Evolutionary conservation across 1,284 basidiomycete species (phyloP).

Genomic region (Phylloporus gajari): DNA sequence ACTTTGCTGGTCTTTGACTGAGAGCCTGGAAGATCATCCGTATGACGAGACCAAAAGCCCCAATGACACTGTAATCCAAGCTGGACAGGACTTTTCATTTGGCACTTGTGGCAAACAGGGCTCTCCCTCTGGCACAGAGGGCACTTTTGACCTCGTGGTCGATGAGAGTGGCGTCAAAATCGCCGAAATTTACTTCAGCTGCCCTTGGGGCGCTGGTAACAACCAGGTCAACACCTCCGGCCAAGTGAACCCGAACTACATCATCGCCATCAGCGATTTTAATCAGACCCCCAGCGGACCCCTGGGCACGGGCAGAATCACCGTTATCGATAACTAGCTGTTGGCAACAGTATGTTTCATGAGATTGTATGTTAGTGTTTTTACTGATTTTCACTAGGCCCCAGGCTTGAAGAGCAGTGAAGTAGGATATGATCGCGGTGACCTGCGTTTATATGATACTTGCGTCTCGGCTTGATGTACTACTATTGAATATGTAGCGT

Average conservation of each 20-base stretch:
- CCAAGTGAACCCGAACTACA: background rate
- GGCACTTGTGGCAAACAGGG: background rate
- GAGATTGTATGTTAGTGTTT: background rate
- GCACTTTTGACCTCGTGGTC: constrained; percentile 1
- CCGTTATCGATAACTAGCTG: background rate
- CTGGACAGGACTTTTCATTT: background rate
- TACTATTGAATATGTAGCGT: too few relatives aligned
- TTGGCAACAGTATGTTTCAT: background rate
- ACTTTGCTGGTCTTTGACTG: background rate
- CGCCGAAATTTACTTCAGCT: constrained; percentile 1
- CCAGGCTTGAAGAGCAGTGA: too few relatives aligned
- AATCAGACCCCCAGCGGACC: constrained; percentile 3
- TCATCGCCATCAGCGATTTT: background rate
- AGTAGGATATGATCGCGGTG: too few relatives aligned
- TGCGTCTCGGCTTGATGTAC: too few relatives aligned
- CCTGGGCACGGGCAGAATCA: constrained; percentile 2
- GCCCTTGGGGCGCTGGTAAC: background rate
- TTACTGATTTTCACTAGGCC: background rate
- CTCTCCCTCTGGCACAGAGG: background rate
- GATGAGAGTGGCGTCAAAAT: background rate
- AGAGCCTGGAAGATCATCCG: background rate
- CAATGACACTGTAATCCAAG: background rate
- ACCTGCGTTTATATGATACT: too few relatives aligned
- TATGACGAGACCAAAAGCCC: background rate
- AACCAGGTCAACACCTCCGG: background rate